phyloP scores from a whole-genome alignment of 2,329 filamentous ascomycete genomes.

The Elsinoe fawcettii region DNA sequence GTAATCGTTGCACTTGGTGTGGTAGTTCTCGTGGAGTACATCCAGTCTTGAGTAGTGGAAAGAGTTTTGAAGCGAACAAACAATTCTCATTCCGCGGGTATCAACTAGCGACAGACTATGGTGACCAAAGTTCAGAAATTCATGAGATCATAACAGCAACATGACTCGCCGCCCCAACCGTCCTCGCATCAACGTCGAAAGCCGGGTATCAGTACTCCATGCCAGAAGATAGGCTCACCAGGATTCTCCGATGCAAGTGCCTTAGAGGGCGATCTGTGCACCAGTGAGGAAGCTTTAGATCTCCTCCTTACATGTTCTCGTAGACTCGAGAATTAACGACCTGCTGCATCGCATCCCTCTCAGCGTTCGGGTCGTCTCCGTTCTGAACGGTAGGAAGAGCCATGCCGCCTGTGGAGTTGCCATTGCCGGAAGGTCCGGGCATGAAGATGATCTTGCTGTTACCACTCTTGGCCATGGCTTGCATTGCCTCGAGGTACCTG shows the following conservation, averaged over 20 bases:
- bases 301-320: slow-evolving; percentile 65
- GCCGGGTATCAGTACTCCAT: not conserved
- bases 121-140: not conserved
- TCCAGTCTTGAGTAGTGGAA: too few relatives aligned
- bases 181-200: not conserved
- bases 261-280: too few relatives aligned
- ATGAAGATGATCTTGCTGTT: slow-evolving; percentile 85
- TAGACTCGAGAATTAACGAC: slow-evolving; percentile 75
- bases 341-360: slow-evolving; percentile 57
- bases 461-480: slow-evolving; percentile 91
- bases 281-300: not conserved
- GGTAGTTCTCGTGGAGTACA: too few relatives aligned
- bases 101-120: slow-evolving; percentile 3
- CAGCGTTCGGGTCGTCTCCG: slow-evolving; percentile 26
- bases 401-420: slow-evolving; percentile 30
- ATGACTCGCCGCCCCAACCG: not conserved
- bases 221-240: too few relatives aligned
- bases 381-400: slow-evolving; percentile 49
- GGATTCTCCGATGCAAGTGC: too few relatives aligned
- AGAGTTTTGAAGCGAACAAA: too few relatives aligned
- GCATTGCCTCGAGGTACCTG: slow-evolving; percentile 96
- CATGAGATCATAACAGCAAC: not conserved
- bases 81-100: not conserved
- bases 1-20: not conserved
- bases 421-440: slow-evolving; percentile 41